A percentile compares a stretch with the other conserved stretches of the same genome.
Conservation (phyloP, 768 basidiomycete genomes). For the Suillus occidentalis region DNA sequence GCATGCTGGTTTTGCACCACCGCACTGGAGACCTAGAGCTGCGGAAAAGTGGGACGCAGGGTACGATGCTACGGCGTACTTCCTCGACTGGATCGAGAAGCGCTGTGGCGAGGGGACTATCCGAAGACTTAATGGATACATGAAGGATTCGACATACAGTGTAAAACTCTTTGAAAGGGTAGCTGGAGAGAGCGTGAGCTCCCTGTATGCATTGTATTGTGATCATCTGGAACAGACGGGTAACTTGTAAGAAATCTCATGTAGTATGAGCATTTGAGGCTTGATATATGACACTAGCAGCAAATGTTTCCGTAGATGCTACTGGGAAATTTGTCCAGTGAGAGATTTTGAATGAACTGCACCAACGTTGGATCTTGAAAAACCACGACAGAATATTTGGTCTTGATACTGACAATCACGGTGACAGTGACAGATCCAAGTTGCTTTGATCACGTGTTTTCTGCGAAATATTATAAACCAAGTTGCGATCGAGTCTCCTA, state of each 20-base stretch:
- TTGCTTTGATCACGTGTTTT: background rate
- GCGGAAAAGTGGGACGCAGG: constrained; percentile 71
- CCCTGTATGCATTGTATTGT: constrained; percentile 62
- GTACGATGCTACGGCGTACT: constrained; percentile 72
- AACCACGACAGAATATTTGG: no score
- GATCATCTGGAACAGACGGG: constrained; percentile 30
- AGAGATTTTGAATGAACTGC: background rate
- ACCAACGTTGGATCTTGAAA: no score
- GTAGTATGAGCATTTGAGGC: background rate
- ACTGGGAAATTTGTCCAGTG: background rate
- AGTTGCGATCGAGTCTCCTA: background rate
- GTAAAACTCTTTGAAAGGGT: constrained; percentile 51
- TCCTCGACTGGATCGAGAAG: constrained; percentile 66
- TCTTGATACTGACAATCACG: no score
- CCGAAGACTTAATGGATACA: constrained; percentile 53
- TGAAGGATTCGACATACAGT: constrained; percentile 52
- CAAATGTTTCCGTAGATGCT: background rate
- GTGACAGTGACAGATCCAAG: no score
- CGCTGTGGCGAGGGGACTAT: constrained; percentile 55
- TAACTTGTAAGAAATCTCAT: background rate
- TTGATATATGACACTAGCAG: background rate
- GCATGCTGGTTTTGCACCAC: constrained; percentile 55
- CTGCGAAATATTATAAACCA: no score
- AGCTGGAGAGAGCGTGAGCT: constrained; percentile 50
- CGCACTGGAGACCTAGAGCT: constrained; percentile 61